Base-by-base conservation (phyloP, 2,329 filamentous ascomycete species). In the Aspergillus sclerotialis region DNA sequence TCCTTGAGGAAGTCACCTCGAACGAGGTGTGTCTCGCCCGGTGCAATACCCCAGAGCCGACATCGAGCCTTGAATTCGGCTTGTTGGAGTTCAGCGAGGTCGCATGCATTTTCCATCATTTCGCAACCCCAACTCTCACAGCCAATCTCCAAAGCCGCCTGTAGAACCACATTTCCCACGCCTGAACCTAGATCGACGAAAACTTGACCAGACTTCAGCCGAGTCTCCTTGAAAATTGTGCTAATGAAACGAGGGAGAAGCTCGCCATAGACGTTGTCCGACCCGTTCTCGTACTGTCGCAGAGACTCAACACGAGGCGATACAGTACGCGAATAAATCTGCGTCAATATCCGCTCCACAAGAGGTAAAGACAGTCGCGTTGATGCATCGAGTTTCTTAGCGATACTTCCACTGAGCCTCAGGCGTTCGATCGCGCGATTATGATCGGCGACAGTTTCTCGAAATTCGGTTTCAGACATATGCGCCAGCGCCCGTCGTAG, bases 41-140 rank as follows among this genome's bases (percentile, higher is more conserved):
- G 76, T 12, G 76, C 72, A 37, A 98, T 70, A 8, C 90, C 90
- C 92, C 92, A 98, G 14, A 95, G 77, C 31, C 80, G 78, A 50
- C 87, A 90, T 23, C 92, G 78, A n/a, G 84, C 79, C 37, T 73
- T 70, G 49, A 98, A 94, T 60, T 98, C 92, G 23, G 74, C 72
- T 45, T 83, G 75, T 61, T 96, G 92, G 16, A 80, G 73, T 16
- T 83, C 78, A 6, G 87, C 92, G 19, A 94, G 75, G 36, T 81
- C 79, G 65, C 83, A 89, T 2, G 89, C 86, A 41, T 92, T 93
- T 37, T 82, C 75, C 87, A 95, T 94, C 73, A 93, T 86, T 61
- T 98, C 92, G 52, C 90, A 94, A 17, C 92, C 92, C 82, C 88
- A 95, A 60, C 84, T 90, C 56, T 94, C 87, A 58, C 88, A 94